Evolutionary conservation across 495 filamentous ascomycete genomes (phyloP).

Genomic region (Daldinia vernicosa): DNA sequence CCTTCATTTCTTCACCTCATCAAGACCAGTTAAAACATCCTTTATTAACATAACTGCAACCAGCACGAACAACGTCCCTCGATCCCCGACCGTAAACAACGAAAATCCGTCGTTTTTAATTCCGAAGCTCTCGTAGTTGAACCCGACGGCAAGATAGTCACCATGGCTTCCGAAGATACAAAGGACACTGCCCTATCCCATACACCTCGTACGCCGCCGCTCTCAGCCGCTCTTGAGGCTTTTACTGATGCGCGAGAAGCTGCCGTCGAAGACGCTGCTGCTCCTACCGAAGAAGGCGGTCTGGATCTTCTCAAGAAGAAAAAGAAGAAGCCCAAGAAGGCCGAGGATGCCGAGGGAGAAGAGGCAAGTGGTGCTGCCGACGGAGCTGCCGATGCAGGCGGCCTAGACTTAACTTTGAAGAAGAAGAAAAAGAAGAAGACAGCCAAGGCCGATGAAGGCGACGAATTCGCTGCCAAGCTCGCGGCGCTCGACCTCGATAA

Average conservation of each 20-base stretch:
- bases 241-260: conserved; percentile 58
- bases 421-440: conserved; percentile 97
- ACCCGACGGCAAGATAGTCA: conserved; percentile 80
- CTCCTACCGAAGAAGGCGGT: conserved; percentile 54
- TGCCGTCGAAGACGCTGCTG: conserved; percentile 62
- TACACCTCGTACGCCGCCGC: conserved; percentile 67
- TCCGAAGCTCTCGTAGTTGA: conserved; percentile 85
- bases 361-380: conserved; percentile 64
- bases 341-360: conserved; percentile 65
- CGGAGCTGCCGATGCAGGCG: conserved; percentile 50
- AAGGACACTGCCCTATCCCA: conserved; percentile 78
- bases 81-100: conserved; percentile 64
- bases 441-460: conserved; percentile 68
- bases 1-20: neutral
- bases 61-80: conserved; percentile 39
- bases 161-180: conserved; percentile 66
- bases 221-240: conserved; percentile 58
- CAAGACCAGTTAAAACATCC: neutral
- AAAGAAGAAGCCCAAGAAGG: conserved; percentile 83
- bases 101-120: conserved; percentile 92
- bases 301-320: conserved; percentile 69
- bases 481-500: conserved; percentile 83
- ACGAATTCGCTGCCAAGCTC: conserved; percentile 66
- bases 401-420: conserved; percentile 83
- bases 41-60: conserved; percentile 46